phyloP scores from a whole-genome alignment of 108 stramenopile species.

The Cyclotella baltica region DNA sequence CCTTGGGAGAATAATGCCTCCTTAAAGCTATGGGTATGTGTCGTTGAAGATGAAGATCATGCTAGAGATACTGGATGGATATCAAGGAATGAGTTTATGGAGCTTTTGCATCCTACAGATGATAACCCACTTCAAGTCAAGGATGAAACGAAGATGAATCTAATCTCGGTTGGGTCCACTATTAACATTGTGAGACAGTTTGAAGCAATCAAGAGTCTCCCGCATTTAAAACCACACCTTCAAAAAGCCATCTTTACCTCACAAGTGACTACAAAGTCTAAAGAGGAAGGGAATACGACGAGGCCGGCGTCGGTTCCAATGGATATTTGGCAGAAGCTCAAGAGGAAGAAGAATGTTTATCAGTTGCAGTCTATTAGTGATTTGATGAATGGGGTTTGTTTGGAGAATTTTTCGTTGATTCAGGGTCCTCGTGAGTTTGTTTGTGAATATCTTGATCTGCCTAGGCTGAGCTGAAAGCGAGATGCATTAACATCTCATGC shows the following conservation, averaged over 20 bases:
- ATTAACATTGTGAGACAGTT: slow-evolving; percentile 49
- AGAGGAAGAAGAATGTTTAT: slow-evolving; percentile 15
- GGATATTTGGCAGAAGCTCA: slow-evolving; percentile 29
- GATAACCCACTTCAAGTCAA: slow-evolving; percentile 19
- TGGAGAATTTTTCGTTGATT: slow-evolving; percentile 16
- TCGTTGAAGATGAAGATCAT: slow-evolving; percentile 35
- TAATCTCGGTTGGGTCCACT: slow-evolving; percentile 42
- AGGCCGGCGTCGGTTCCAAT: slow-evolving; percentile 20
- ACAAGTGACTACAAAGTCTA: background rate
- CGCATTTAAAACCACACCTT: slow-evolving; percentile 40
- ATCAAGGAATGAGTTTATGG: slow-evolving; percentile 31
- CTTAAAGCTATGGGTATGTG: slow-evolving; percentile 45
- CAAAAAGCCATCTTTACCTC: slow-evolving; percentile 45
- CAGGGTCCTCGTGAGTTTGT: slow-evolving; percentile 22
- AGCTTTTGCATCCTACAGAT: slow-evolving; percentile 39
- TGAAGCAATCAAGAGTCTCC: slow-evolving; percentile 42
- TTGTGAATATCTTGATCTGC: too few species aligned
- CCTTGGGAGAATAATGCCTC: slow-evolving; percentile 20
- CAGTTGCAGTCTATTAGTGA: slow-evolving; percentile 19
- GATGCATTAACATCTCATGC: too few species aligned
- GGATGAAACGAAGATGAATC: slow-evolving; percentile 25
- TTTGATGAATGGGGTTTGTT: slow-evolving; percentile 11
- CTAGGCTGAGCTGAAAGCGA: too few species aligned
- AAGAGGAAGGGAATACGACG: background rate
- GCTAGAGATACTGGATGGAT: slow-evolving; percentile 41